Evolutionary conservation across 331 rosid species (phyloP), one percentile per base, ranked within the genome.

Genomic region (Spiraea crenata): DNA sequence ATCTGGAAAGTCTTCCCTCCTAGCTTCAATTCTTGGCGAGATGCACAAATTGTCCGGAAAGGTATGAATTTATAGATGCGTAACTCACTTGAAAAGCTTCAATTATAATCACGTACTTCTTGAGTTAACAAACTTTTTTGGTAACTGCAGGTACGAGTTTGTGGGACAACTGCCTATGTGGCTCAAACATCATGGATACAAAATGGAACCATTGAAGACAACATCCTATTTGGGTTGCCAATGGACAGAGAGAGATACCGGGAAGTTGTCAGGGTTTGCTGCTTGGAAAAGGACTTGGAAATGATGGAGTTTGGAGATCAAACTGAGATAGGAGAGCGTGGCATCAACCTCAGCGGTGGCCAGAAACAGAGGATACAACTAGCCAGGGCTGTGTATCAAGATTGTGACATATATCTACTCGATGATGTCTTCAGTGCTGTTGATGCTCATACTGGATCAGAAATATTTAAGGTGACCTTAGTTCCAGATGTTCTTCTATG

Each of bases 111-210:
- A 44, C 8, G 17, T 19, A 45, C 17, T 45, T 57, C 66, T 34
- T 31, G 54, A 45, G 58, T 48, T 44, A 46, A 63, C 45, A 51
- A 19, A 58, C 16, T 74, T 44, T 61, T 48, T 76, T 41, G 66
- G 57, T 72, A 14, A 63, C 81, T 25, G 31, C 65, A 93, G 98
- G 91, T 93, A 60, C 77, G 74, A 69, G 96, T 93, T 70, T 88
- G 93, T 63, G 98, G 98, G 69, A 84, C 67, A 35, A 85, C 88
- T 45, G 97, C 98, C 3, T 93, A 90, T 71, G 98, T 90, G 39
- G 93, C 98, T 50, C 98, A 93, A 77, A 88, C 97, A 37, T 84
- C 98, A 69, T 93, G 98, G 98, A 93, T 93, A 75, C 98, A 93
- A 81, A 93, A 82, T 63, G 96, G 97, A 60, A 93, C 98, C 37